Percentiles rank a stretch among this genome's conserved stretches.
phyloP scores from a whole-genome alignment of 495 filamentous ascomycete genomes.

The Podospora pseudopauciseta region DNA sequence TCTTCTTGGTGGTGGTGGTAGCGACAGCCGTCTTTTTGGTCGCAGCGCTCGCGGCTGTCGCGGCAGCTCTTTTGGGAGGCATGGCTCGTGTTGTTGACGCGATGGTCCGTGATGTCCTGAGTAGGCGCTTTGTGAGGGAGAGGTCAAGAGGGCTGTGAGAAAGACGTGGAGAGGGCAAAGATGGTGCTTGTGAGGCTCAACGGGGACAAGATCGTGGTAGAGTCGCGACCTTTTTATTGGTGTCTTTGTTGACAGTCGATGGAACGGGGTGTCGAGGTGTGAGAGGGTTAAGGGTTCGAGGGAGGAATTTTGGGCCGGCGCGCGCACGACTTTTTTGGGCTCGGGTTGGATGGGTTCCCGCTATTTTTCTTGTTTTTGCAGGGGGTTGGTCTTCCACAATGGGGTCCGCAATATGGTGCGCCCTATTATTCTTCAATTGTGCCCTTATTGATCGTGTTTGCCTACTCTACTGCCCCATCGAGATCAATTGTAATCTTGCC shows the following conservation, averaged over 20 bases:
- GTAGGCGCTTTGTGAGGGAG: conserved; percentile 8
- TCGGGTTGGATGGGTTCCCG: background rate
- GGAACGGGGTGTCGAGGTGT: background rate
- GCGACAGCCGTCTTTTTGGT: conserved; percentile 23
- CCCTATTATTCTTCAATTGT: background rate
- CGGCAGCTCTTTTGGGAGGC: conserved; percentile 30
- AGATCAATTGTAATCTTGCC: background rate
- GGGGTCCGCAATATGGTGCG: no score
- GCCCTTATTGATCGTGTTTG: background rate
- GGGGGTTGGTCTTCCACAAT: background rate
- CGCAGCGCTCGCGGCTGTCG: conserved; percentile 10
- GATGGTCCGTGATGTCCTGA: background rate
- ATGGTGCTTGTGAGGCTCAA: background rate
- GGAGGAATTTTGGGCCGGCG: background rate
- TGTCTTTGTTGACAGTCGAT: conserved; percentile 6
- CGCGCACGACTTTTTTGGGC: conserved; percentile 8
- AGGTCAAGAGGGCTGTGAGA: background rate
- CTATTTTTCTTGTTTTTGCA: conserved; percentile 14
- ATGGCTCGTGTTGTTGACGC: conserved; percentile 13
- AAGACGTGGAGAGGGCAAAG: background rate
- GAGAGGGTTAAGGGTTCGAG: conserved; percentile 2
- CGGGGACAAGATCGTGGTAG: background rate
- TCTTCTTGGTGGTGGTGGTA: conserved; percentile 22
- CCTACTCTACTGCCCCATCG: background rate
- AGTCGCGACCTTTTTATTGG: background rate